Conservation (phyloP, 371 early-diverging fungal species). For the Mucor racemosus region DNA sequence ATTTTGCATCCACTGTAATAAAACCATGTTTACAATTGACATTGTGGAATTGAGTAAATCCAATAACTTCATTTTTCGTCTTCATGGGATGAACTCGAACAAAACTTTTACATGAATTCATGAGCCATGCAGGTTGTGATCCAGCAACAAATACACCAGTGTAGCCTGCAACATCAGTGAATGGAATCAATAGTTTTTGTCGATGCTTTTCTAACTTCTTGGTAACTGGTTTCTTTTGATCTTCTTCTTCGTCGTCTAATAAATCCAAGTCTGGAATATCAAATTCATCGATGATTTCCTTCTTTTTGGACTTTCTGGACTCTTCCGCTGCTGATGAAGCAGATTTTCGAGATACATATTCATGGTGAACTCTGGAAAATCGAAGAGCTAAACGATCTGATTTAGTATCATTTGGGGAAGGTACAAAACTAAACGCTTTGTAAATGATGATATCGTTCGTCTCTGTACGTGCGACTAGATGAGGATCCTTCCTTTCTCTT, state of each 20-base stretch:
- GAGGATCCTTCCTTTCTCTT: slow-evolving; percentile 60
- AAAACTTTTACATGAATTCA: slow-evolving; percentile 69
- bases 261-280: slow-evolving; percentile 27
- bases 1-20: slow-evolving; percentile 65
- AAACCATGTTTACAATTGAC: slow-evolving; percentile 84
- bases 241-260: slow-evolving; percentile 27
- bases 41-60: slow-evolving; percentile 86
- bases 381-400: slow-evolving; percentile 70
- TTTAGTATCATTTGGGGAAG: slow-evolving; percentile 27
- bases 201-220: slow-evolving; percentile 24
- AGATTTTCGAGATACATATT: slow-evolving; percentile 66
- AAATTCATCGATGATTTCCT: slow-evolving; percentile 33
- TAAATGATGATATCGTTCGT: slow-evolving; percentile 78
- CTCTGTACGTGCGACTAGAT: slow-evolving; percentile 71
- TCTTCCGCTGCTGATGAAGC: slow-evolving; percentile 12
- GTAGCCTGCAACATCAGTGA: slow-evolving; percentile 75
- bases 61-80: slow-evolving; percentile 64
- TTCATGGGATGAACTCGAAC: slow-evolving; percentile 85
- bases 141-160: slow-evolving; percentile 91
- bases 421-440: slow-evolving; percentile 63
- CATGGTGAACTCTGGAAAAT: slow-evolving; percentile 72
- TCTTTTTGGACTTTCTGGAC: slow-evolving; percentile 20
- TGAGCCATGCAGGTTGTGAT: slow-evolving; percentile 79
- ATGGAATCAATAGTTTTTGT: slow-evolving; percentile 57
- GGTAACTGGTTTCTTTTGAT: slow-evolving; percentile 26